A percentile compares a stretch with the other conserved stretches of the same genome.
Conservation (phyloP, 495 filamentous ascomycete genomes). For the Penicillium salamii region DNA sequence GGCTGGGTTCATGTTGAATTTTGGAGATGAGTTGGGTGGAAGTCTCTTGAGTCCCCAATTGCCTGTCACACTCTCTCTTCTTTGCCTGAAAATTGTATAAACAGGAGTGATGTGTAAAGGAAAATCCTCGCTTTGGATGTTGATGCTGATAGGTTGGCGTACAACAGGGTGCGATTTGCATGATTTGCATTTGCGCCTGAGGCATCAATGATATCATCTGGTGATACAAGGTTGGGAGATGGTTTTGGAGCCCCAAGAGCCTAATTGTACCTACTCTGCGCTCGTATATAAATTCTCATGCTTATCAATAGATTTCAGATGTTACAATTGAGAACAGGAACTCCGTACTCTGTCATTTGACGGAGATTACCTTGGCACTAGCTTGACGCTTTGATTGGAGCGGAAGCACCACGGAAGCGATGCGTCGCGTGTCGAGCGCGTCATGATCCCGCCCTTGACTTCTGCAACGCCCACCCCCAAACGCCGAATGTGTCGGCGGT, state of each 20-base stretch:
- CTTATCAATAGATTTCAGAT: too few relatives aligned
- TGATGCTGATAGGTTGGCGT: neutral
- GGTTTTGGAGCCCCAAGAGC: neutral
- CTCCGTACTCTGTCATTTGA: too few relatives aligned
- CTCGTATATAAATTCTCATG: too few relatives aligned
- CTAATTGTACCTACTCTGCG: too few relatives aligned
- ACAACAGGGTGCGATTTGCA: neutral
- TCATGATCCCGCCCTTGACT: constrained; percentile 12
- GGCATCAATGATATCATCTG: neutral
- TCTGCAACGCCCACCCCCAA: neutral
- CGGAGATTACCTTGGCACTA: too few relatives aligned
- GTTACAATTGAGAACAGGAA: too few relatives aligned
- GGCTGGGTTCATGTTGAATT: constrained; percentile 2
- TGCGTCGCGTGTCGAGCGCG: constrained; percentile 17
- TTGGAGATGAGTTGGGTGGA: neutral
- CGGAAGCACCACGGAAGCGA: constrained; percentile 1
- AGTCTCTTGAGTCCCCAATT: too few relatives aligned
- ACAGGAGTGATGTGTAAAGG: too few relatives aligned
- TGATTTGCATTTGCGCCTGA: neutral
- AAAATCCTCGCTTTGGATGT: neutral
- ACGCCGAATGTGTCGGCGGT: constrained; percentile 37
- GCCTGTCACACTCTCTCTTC: too few relatives aligned
- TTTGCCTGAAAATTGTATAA: too few relatives aligned
- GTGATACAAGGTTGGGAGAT: neutral
- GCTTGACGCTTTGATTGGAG: neutral